These are phyloP conservation scores for Conringia planisiliqua DNA, from an alignment of 345 rosid genomes.

Conservation along the genomic window DNA sequence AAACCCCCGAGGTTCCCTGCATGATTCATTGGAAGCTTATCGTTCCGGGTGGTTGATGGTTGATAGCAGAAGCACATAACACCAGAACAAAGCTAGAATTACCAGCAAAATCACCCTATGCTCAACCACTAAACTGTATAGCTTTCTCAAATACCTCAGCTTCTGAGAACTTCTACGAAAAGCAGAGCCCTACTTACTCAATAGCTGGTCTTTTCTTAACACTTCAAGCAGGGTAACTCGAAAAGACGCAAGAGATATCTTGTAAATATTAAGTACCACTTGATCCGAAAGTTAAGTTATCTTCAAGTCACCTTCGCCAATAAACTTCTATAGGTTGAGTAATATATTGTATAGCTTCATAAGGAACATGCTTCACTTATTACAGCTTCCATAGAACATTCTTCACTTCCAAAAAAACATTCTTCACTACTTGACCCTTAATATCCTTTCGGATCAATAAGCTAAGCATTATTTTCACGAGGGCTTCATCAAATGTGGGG, in stretches of 20 bases:
- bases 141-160: slow-evolving; percentile 40
- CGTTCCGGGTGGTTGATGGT: slow-evolving; percentile 19
- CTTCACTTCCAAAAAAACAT: slow-evolving; percentile 18
- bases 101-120: slow-evolving; percentile 32
- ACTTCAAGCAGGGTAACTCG: slow-evolving; percentile 70
- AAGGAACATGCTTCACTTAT: slow-evolving; percentile 42
- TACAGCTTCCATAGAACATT: slow-evolving; percentile 23
- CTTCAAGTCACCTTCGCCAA: slow-evolving; percentile 53
- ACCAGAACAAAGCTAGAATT: neutral
- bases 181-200: slow-evolving; percentile 42
- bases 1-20: slow-evolving; percentile 93
- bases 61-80: slow-evolving; percentile 16
- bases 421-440: slow-evolving; percentile 39
- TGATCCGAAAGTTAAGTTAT: slow-evolving; percentile 56
- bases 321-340: slow-evolving; percentile 70
- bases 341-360: slow-evolving; percentile 55
- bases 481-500: slow-evolving; percentile 83
- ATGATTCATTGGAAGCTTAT: slow-evolving; percentile 13
- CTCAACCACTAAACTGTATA: slow-evolving; percentile 29
- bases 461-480: slow-evolving; percentile 52
- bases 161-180: slow-evolving; percentile 41
- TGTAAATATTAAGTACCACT: slow-evolving; percentile 65
- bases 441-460: neutral
- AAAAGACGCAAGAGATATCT: slow-evolving; percentile 76
- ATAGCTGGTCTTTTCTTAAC: slow-evolving; percentile 63